phyloP scores from a whole-genome alignment of 345 rosid species.

The Salix purpurea region DNA sequence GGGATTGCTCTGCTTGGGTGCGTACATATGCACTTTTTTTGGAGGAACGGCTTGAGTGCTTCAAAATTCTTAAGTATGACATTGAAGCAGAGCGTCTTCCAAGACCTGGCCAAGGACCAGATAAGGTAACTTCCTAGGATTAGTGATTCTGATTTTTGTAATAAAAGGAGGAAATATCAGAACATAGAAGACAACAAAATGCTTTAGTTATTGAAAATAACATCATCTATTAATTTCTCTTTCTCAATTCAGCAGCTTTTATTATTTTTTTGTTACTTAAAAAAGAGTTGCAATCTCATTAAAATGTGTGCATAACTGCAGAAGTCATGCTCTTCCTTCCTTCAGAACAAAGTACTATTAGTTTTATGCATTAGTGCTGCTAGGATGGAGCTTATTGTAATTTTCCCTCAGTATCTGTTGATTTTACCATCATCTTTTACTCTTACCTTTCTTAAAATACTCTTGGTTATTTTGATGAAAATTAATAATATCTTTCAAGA shows the following conservation, averaged over 20 bases:
- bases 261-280: background rate
- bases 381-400: background rate
- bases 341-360: background rate
- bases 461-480: background rate
- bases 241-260: background rate
- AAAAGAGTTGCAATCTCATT: background rate
- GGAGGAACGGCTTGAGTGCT: conserved; percentile 95
- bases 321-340: background rate
- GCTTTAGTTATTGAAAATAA: background rate
- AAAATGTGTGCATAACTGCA: background rate
- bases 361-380: background rate
- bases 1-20: conserved; percentile 99
- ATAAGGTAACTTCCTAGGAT: conserved; percentile 47
- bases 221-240: background rate
- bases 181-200: background rate
- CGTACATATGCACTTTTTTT: conserved; percentile 91
- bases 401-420: background rate
- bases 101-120: conserved; percentile 72
- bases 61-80: conserved; percentile 82
- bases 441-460: background rate
- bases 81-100: conserved; percentile 93
- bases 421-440: background rate
- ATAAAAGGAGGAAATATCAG: background rate
- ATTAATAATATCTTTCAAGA: background rate
- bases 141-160: background rate